Evolutionary conservation across 257 asterid genomes (phyloP), one percentile per base, ranked within the genome.

Genomic region (Perilla frutescens): DNA sequence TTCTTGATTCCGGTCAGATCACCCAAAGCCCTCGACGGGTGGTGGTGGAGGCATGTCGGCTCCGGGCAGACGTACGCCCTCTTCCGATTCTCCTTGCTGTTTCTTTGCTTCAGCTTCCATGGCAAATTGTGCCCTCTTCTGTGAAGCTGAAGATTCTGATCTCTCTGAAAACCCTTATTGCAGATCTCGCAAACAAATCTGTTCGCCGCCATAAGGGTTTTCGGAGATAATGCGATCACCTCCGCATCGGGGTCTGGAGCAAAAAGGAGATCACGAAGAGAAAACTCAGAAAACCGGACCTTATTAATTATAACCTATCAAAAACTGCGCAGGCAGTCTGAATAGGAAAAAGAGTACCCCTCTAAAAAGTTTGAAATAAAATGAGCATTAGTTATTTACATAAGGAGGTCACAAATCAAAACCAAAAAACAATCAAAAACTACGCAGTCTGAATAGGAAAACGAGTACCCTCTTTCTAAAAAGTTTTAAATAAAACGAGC

Each of bases 81-180:
- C 79, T 92, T 92, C 65, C 37, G 80, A 37, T 49, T 87, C 10
- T 92, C 96, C 36, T 86, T 87, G 81, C 66, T 83, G 84, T 43
- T 88, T 65, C 89, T 85, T 66, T 92, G 98, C 81, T 92, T 92
- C 68, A 92, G 84, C 62, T 92, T 92, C 96, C 96, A 92, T 31
- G 98, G 98, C 45, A 92, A 89, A 10, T 90, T 92, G 75, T 92
- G 98, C 0, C 98, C 98, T 60, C 98, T 81, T 34, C 98, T 76
- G 71, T 92, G 98, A 29, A 92, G 96, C 36, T 92, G 98, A 2
- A 92, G 96, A 26, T 92, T 92, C 54, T 92, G 98, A n/a, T 92
- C 98, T 53, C 98, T 87, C 75, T 92, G 98, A 37, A 92, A 92
- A n/a, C 96, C 96, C 77, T 90, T 88, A 85, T 86, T 90, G 85